Base-by-base conservation (phyloP, 768 basidiomycete genomes). In the Cystoderma amianthinum region DNA sequence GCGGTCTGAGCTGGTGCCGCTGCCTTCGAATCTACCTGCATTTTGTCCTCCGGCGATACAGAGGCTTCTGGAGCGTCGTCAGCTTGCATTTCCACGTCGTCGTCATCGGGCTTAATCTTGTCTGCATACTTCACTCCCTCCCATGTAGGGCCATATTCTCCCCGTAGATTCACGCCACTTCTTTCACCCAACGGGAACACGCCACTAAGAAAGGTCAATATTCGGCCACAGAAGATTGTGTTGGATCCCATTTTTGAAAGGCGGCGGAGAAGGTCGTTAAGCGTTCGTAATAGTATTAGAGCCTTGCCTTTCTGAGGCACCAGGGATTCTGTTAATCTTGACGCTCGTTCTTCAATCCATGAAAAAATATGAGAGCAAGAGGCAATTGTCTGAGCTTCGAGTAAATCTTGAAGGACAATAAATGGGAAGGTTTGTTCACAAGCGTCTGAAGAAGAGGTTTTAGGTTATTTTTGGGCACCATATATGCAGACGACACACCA, bases 111-210 rank as follows among this genome's bases (percentile, higher is more conserved):
- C 25, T 57, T 64, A 5, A 58, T 53, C 39, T 60, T 66, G 44
- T 53, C 57, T 23, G 58, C 47, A 37, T 68, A 67, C 39, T 65
- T 66, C 13, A 81, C 77, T 11, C 80, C 76, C 44, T 88, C 82
- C 87, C 86, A 88, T 17, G 69, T 64, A 7, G 86, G 80, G 0
- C 89, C 80, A 57, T 84, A 90, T 62, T 94, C 87, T 43, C 92
- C 92, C 22, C 92, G 69, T 47, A 95, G 61, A 59, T 96, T 96
- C 23, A 95, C 92, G 22, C 92, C 90, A 57, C 89, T 92, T 38
- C 90, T 68, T 59, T 95, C 92, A 2, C 87, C 86, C 6, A 96
- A 61, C 4, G 89, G 86, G 56, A 92, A 95, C 2, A 90, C 87
- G 2, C 76, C 78, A 44, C 85, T 87, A 38, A 95, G 64, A 59